Base-by-base conservation (phyloP, 2,329 filamentous ascomycete species). In the Helicocarpus griseus region DNA sequence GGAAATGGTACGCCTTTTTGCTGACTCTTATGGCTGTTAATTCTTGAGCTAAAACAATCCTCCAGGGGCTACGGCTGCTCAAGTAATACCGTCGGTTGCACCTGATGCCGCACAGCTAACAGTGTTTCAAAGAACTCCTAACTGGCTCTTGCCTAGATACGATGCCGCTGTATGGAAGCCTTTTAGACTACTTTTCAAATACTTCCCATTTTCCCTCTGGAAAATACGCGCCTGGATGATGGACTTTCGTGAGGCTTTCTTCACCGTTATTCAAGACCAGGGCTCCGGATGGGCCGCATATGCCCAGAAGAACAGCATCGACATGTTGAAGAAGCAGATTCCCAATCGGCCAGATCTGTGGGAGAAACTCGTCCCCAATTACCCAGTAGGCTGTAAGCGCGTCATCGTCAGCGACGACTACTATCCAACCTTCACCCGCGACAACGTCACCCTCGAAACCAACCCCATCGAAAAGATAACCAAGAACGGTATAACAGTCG, bases 61-160 rank as follows among this genome's bases (percentile, higher is more conserved):
- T 5, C 3, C 51, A 73, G 77, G 77, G 5, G 78, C 78, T 33
- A 81, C 78, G 0, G 77, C 78, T 1, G 74, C 73, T 1, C 80
- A 82, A 54, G 80, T 82, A 55, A 69, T 80, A 28, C 79, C 79
- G 1, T 78, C 81, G 49, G 69, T 81, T 31, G 73, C 74, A 2
- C 76, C 76, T 40, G 67, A 72, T 2, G 75, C 73, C 8, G 68
- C 72, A 2, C 67, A 72, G 11, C 62, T 82, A 14, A 76, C 73
- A 0, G 65, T 82, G 13, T 81, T 77, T 61, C 79, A 82, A 59
- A 69, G 80, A 14, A 77, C 77, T 0, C 77, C 80, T 0, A 81
- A 81, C 57, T 82, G 78, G 78, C 63, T 82, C 5, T 70, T 79
- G 2, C 78, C 79, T 3, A 75, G 79, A 14, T 54, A 65, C 2